Evolutionary conservation across 768 basidiomycete genomes (phyloP), one percentile per base, ranked within the genome.

Genomic region (Kwoniella dendrophila): DNA sequence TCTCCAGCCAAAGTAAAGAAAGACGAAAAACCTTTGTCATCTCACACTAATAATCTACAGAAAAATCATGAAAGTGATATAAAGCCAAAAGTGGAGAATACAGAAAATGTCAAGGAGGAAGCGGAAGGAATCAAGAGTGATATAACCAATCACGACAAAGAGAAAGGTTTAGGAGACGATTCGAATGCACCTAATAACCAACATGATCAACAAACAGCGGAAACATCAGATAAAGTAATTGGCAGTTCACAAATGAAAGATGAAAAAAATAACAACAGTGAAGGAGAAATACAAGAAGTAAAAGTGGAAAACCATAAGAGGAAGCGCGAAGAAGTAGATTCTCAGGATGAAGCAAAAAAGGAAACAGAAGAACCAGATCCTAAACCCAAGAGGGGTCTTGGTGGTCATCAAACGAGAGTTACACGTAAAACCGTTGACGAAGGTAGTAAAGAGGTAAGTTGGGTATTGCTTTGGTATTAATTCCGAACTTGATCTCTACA

Each of bases 171-270:
- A 12, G 78, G 78, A 1, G 73, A 77, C 41, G 76, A 76, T 60
- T 75, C 75, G 24, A 74, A 75, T 48, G 78, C 76, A 0, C 74
- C 74, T 4, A 75, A 75, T 50, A 51, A 51, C 22, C 47, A 56
- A 27, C 32, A 32, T 22, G n/a, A n/a, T n/a, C n/a, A n/a, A n/a
- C n/a, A n/a, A n/a, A n/a, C n/a, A n/a, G n/a, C n/a, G n/a, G n/a
- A n/a, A n/a, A n/a, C n/a, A n/a, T n/a, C n/a, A n/a, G n/a, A n/a
- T n/a, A n/a, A n/a, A n/a, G n/a, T n/a, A n/a, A n/a, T n/a, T n/a
- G n/a, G n/a, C n/a, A n/a, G n/a, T n/a, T n/a, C n/a, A n/a, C n/a
- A n/a, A n/a, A n/a, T n/a, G n/a, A n/a, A n/a, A n/a, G n/a, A n/a
- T n/a, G n/a, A n/a, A n/a, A n/a, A n/a, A n/a, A n/a, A n/a, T n/a